Conservation (phyloP, 768 basidiomycete species). For the Macrolepiota dolichaula region DNA sequence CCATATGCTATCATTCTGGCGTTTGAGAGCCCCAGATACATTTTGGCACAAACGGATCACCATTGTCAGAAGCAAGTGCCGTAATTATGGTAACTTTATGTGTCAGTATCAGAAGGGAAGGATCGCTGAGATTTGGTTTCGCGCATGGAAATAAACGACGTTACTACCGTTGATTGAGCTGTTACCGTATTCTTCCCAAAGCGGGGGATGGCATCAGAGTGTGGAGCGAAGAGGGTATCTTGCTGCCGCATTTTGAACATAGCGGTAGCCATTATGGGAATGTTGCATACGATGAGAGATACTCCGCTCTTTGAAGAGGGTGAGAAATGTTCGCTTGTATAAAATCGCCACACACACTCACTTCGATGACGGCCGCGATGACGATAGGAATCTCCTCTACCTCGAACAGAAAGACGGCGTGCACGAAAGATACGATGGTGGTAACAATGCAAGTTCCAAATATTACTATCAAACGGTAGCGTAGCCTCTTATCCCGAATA, state of each 20-base stretch:
- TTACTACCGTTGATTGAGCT: not conserved
- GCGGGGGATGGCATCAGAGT: not conserved
- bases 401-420: slow-evolving; percentile 37
- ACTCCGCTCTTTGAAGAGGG: not conserved
- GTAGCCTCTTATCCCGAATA: slow-evolving; percentile 35
- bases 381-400: slow-evolving; percentile 27
- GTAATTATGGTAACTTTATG: no score
- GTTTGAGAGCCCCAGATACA: no score
- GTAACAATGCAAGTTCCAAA: slow-evolving; percentile 53
- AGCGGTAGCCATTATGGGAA: not conserved
- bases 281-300: slow-evolving; percentile 3
- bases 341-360: slow-evolving; percentile 10
- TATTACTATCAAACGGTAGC: slow-evolving; percentile 40
- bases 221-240: not conserved
- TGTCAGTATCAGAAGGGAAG: not conserved
- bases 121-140: not conserved
- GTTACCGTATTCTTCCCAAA: not conserved
- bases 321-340: not conserved
- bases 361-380: slow-evolving; percentile 43
- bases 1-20: no score
- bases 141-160: not conserved
- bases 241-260: not conserved
- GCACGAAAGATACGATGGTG: slow-evolving; percentile 41
- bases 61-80: no score
- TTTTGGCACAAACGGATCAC: no score